These are phyloP conservation scores for Exutisphaerella laricina DNA, from an alignment of 2,329 filamentous ascomycete species.

Conservation along the genomic window DNA sequence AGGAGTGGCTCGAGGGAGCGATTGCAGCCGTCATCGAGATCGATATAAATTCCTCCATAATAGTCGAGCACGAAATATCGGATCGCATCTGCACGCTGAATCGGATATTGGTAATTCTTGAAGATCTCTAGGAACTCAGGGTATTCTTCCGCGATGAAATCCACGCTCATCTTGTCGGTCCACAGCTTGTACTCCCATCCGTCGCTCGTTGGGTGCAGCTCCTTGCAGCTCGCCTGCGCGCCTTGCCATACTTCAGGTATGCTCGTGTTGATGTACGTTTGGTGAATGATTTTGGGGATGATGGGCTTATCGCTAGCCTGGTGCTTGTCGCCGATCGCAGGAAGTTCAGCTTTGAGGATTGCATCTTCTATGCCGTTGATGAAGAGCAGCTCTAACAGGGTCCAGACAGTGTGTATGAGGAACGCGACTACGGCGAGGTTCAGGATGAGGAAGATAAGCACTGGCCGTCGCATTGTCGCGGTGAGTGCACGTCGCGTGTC, in stretches of 20 bases:
- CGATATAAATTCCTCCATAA: constrained; percentile 76
- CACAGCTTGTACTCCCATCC: constrained; percentile 73
- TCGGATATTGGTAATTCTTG: constrained; percentile 66
- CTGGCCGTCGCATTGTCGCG: constrained; percentile 57
- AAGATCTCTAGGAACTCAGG: constrained; percentile 66
- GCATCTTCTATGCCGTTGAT: constrained; percentile 62
- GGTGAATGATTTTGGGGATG: constrained; percentile 73
- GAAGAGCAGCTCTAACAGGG: constrained; percentile 63
- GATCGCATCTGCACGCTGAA: constrained; percentile 70
- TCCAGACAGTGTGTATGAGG: constrained; percentile 63
- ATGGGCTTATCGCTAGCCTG: constrained; percentile 45
- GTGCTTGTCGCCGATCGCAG: constrained; percentile 55
- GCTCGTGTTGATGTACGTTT: constrained; percentile 66
- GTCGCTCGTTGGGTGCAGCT: constrained; percentile 51
- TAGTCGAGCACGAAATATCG: constrained; percentile 73
- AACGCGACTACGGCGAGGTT: constrained; percentile 60
- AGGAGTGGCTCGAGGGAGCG: constrained; percentile 59
- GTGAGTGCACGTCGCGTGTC: background rate
- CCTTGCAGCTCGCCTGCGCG: constrained; percentile 60
- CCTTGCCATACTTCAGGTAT: constrained; percentile 62
- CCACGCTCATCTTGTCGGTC: constrained; percentile 64
- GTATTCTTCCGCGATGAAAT: constrained; percentile 68
- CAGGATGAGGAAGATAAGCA: constrained; percentile 59
- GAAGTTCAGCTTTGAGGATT: constrained; percentile 61
- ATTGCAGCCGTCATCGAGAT: constrained; percentile 67